phyloP scores from a whole-genome alignment of 805 yeast genomes.

The Candida loeiensis region DNA sequence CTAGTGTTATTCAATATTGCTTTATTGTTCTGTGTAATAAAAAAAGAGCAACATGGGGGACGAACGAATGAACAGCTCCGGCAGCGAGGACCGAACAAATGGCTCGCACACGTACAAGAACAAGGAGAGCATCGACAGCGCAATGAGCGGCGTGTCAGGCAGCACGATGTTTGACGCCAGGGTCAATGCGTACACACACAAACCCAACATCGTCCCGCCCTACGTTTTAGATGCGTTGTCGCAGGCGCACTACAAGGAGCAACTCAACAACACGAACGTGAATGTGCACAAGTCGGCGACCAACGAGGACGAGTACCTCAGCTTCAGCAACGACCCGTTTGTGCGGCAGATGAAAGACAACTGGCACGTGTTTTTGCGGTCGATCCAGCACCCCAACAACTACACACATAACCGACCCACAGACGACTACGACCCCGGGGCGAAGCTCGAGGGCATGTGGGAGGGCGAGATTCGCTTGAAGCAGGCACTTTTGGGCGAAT shows the following conservation, averaged over 20 bases:
- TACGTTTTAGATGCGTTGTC: constrained; percentile 59
- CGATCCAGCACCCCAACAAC: constrained; percentile 44
- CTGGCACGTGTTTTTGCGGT: constrained; percentile 50
- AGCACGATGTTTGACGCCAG: constrained; percentile 15
- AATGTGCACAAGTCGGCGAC: constrained; percentile 16
- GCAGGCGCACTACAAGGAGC: constrained; percentile 39
- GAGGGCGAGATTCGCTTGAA: constrained; percentile 66
- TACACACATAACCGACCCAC: constrained; percentile 24
- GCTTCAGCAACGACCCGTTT: constrained; percentile 38
- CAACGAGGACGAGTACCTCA: constrained; percentile 26
- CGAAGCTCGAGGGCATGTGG: constrained; percentile 54
- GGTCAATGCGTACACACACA: constrained; percentile 32
- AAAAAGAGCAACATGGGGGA: not conserved
- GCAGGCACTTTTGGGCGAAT: constrained; percentile 44
- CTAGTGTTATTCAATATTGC: no score
- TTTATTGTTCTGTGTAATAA: not conserved
- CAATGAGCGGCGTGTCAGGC: constrained; percentile 2
- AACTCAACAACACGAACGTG: constrained; percentile 28
- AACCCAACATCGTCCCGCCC: constrained; percentile 50
- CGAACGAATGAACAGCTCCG: constrained; percentile 3
- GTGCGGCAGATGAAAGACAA: constrained; percentile 39
- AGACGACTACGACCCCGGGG: constrained; percentile 24
- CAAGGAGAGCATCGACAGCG: constrained; percentile 4
- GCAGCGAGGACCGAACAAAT: constrained; percentile 7
- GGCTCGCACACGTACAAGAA: constrained; percentile 1